Percentiles rank a stretch among this genome's conserved stretches.
Evolutionary conservation across 2,329 filamentous ascomycete species (phyloP).

Genomic region (Aaosphaeria arxii): DNA sequence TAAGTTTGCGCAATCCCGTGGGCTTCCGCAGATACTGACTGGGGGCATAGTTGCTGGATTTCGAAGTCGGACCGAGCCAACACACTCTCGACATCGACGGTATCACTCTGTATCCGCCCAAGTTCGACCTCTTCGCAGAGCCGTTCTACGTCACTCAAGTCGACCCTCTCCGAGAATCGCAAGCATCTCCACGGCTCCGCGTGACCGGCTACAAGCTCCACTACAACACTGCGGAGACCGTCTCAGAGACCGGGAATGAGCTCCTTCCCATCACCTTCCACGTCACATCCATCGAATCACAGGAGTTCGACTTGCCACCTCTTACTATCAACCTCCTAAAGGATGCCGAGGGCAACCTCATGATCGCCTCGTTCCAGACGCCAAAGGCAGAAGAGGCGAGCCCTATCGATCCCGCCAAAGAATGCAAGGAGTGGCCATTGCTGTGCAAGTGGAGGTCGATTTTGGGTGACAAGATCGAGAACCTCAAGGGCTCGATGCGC

Average conservation of each 20-base stretch:
- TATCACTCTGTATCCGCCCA: slow-evolving; percentile 37
- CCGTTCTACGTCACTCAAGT: slow-evolving; percentile 34
- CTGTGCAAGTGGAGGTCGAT: slow-evolving; percentile 43
- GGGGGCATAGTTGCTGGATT: slow-evolving; percentile 32
- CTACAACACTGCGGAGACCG: slow-evolving; percentile 32
- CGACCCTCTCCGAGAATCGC: slow-evolving; percentile 16
- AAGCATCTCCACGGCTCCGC: slow-evolving; percentile 25
- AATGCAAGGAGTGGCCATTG: slow-evolving; percentile 36
- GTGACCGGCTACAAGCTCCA: slow-evolving; percentile 36
- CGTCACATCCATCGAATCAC: slow-evolving; percentile 32
- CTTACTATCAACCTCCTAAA: slow-evolving; percentile 38
- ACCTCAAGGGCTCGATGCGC: slow-evolving; percentile 28
- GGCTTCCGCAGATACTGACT: slow-evolving; percentile 7
- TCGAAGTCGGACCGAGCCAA: slow-evolving; percentile 30
- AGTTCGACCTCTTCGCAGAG: slow-evolving; percentile 24
- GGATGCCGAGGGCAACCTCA: slow-evolving; percentile 32
- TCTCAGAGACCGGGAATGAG: slow-evolving; percentile 34
- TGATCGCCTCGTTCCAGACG: slow-evolving; percentile 36
- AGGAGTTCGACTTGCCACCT: slow-evolving; percentile 26
- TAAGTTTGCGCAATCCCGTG: slow-evolving; percentile 12
- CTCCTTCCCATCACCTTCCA: slow-evolving; percentile 38
- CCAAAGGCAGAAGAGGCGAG: slow-evolving; percentile 16
- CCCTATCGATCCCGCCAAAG: slow-evolving; percentile 19
- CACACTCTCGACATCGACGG: slow-evolving; percentile 34
- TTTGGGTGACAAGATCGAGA: slow-evolving; percentile 32